Percentiles rank a stretch among this genome's conserved stretches.
Conservation (phyloP, 371 early-diverging fungal genomes). For the Mucor racemosus region DNA sequence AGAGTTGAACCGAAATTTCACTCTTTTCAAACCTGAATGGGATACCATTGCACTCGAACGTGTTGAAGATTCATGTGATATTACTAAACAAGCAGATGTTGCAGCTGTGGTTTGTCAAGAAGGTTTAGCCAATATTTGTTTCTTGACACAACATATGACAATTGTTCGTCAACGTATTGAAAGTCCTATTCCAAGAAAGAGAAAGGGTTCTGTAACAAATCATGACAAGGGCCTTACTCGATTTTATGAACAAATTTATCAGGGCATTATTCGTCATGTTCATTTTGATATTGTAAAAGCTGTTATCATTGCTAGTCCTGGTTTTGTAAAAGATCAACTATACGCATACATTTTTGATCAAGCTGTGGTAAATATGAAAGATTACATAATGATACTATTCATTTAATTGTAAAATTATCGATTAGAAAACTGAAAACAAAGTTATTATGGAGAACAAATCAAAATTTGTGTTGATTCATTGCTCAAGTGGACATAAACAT, state of each 20-base stretch:
- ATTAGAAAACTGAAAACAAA: conserved; percentile 81
- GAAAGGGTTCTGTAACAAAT: conserved; percentile 86
- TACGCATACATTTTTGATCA: conserved; percentile 83
- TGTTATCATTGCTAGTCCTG: conserved; percentile 93
- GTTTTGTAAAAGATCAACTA: conserved; percentile 92
- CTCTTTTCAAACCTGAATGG: conserved; percentile 90
- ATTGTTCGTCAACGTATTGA: conserved; percentile 94
- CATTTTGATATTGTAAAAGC: conserved; percentile 92
- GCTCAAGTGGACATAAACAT: conserved; percentile 95
- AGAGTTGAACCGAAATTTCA: conserved; percentile 88
- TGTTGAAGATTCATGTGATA: conserved; percentile 88
- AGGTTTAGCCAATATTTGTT: conserved; percentile 93
- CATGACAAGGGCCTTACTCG: conserved; percentile 87
- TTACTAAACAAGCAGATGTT: conserved; percentile 90
- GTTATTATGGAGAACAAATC: conserved; percentile 77
- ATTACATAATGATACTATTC: not conserved
- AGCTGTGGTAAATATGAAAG: conserved; percentile 69
- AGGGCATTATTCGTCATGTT: conserved; percentile 84
- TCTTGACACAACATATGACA: conserved; percentile 94
- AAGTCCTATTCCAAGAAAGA: conserved; percentile 88
- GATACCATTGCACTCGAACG: conserved; percentile 90
- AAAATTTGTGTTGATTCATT: conserved; percentile 90
- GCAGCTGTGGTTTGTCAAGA: conserved; percentile 96
- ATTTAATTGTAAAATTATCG: not conserved
- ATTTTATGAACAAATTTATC: conserved; percentile 91